These are phyloP conservation scores for Rutstroemia sydowiana DNA, from an alignment of 2,329 filamentous ascomycete species.

Conservation along the genomic window DNA sequence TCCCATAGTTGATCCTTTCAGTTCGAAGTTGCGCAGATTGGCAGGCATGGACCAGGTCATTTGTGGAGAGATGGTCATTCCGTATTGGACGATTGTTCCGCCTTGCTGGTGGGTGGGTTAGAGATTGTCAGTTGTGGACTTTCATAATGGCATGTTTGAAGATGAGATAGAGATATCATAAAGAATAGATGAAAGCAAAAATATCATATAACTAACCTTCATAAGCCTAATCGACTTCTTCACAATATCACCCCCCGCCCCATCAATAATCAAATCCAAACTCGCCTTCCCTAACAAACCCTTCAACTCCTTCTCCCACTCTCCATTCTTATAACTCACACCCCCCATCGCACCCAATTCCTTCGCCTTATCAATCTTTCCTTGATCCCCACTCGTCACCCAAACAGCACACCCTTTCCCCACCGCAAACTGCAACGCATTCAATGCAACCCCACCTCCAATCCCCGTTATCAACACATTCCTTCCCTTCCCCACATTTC, in stretches of 20 bases:
- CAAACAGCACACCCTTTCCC: slow-evolving; percentile 47
- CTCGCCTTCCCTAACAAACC: slow-evolving; percentile 52
- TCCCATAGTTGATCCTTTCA: slow-evolving; percentile 85
- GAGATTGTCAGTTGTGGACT: neutral
- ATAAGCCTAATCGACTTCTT: slow-evolving; percentile 59
- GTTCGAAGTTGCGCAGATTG: slow-evolving; percentile 79
- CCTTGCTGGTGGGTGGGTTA: slow-evolving; percentile 43
- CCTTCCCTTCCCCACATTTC: slow-evolving; percentile 52
- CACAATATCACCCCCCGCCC: slow-evolving; percentile 82
- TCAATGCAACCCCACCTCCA: slow-evolving; percentile 83
- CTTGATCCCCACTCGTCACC: slow-evolving; percentile 47
- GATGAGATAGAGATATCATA: no score
- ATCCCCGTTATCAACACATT: slow-evolving; percentile 88
- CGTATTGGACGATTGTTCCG: slow-evolving; percentile 79
- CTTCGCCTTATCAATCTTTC: slow-evolving; percentile 64
- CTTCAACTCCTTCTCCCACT: slow-evolving; percentile 73
- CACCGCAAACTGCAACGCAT: slow-evolving; percentile 71
- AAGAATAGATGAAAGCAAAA: neutral
- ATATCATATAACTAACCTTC: slow-evolving; percentile 42
- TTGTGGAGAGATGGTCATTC: slow-evolving; percentile 81
- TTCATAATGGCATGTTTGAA: neutral
- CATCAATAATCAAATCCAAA: slow-evolving; percentile 81
- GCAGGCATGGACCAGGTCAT: slow-evolving; percentile 83
- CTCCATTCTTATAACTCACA: slow-evolving; percentile 70
- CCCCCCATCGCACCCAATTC: slow-evolving; percentile 71